Evolutionary conservation across 164 flowering plant genomes (phyloP).

Genomic region (Brasenia schreberi): DNA sequence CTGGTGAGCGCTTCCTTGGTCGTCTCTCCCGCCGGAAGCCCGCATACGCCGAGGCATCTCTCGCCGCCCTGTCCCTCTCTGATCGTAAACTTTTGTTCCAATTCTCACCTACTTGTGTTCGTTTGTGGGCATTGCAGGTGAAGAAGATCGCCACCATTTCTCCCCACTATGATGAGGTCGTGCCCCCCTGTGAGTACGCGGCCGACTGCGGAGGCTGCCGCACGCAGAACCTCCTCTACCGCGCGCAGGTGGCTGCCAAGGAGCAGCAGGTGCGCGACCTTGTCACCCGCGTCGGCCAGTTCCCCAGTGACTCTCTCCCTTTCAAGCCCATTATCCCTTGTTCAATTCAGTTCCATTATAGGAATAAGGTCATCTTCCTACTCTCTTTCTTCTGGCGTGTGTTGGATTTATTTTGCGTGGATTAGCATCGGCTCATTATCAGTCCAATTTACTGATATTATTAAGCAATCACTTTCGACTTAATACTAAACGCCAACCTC

Average conservation of each 20-base stretch:
- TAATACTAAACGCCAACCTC: too few species aligned
- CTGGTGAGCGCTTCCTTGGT: slow-evolving; percentile 89
- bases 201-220: slow-evolving; percentile 90
- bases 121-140: slow-evolving; percentile 32
- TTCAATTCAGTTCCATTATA: slow-evolving; percentile 71
- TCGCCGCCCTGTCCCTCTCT: not conserved
- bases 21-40: slow-evolving; percentile 79
- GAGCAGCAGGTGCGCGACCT: slow-evolving; percentile 80
- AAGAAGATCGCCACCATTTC: slow-evolving; percentile 56
- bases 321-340: slow-evolving; percentile 88
- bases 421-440: not conserved
- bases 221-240: slow-evolving; percentile 72
- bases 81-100: too few species aligned
- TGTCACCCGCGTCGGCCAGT: slow-evolving; percentile 66
- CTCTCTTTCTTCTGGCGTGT: not conserved
- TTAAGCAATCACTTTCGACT: too few species aligned
- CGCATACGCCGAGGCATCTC: slow-evolving; percentile 64
- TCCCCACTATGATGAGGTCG: slow-evolving; percentile 62
- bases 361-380: slow-evolving; percentile 59
- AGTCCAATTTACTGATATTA: not conserved
- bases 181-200: slow-evolving; percentile 92
- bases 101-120: not conserved
- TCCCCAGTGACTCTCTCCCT: slow-evolving; percentile 39
- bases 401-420: too few species aligned
- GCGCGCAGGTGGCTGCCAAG: slow-evolving; percentile 80